Conservation (phyloP, 345 rosid species). For the Rhodamnia argentea region DNA sequence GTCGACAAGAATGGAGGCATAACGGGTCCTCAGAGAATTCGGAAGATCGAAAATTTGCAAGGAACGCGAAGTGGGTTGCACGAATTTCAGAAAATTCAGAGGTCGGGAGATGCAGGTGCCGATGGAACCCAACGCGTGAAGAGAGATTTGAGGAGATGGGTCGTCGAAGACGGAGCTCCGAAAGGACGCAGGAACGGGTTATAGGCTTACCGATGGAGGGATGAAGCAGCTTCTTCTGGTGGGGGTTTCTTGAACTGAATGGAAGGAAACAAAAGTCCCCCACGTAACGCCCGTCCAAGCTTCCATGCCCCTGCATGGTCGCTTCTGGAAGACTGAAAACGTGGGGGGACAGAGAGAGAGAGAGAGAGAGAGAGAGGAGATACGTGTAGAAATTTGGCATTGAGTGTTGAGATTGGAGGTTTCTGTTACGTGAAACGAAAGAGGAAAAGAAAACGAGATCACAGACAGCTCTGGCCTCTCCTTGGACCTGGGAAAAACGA, state of each 20-base stretch:
- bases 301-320: neutral
- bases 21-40: neutral
- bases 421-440: neutral
- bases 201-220: too few species aligned
- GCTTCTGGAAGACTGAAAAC: neutral
- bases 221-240: neutral
- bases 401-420: neutral
- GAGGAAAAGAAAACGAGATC: neutral
- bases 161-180: neutral
- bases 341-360: too few species aligned
- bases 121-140: neutral
- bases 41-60: neutral
- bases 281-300: neutral
- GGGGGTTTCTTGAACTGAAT: neutral
- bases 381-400: neutral
- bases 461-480: neutral
- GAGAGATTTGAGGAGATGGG: neutral
- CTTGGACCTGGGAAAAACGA: too few species aligned
- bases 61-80: neutral
- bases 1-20: slow-evolving; percentile 56
- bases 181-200: too few species aligned
- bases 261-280: neutral
- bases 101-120: neutral
- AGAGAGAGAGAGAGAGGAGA: neutral
- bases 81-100: neutral